These are phyloP conservation scores for Sporothrix protearum DNA, from an alignment of 2,329 filamentous ascomycete species.

Conservation along the genomic window DNA sequence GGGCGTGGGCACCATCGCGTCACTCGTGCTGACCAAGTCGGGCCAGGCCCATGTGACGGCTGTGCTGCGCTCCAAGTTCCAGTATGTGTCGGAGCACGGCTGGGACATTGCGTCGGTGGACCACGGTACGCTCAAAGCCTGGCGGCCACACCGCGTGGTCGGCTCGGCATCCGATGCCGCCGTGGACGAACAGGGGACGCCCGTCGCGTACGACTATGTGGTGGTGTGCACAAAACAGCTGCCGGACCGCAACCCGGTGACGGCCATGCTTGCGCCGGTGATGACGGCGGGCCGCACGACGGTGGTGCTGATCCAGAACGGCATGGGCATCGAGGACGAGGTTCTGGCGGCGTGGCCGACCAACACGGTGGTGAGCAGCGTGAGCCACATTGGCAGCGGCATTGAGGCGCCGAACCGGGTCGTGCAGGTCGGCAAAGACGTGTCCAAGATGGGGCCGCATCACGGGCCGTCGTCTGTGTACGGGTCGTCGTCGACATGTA, in stretches of 20 bases:
- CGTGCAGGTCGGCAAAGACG: constrained; percentile 24
- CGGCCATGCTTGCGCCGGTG: constrained; percentile 22
- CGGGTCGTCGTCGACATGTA: neutral
- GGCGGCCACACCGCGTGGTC: constrained; percentile 26
- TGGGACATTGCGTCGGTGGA: constrained; percentile 27
- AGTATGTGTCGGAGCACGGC: constrained; percentile 23
- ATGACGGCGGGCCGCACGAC: constrained; percentile 22
- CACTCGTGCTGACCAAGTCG: constrained; percentile 27
- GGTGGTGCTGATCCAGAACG: constrained; percentile 28
- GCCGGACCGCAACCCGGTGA: constrained; percentile 19
- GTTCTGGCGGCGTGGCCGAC: constrained; percentile 22
- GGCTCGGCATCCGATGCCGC: constrained; percentile 18
- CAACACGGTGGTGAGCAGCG: constrained; percentile 27
- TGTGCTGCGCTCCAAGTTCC: constrained; percentile 26
- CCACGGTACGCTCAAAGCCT: constrained; percentile 23
- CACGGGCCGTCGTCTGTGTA: neutral
- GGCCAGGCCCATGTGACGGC: constrained; percentile 24
- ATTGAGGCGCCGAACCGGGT: constrained; percentile 22
- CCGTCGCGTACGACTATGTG: constrained; percentile 23
- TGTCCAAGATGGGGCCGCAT: constrained; percentile 26
- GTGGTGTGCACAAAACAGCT: constrained; percentile 28
- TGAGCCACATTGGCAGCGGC: constrained; percentile 27
- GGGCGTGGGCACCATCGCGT: constrained; percentile 27
- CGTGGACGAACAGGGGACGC: neutral
- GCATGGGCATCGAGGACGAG: constrained; percentile 27